These are phyloP conservation scores for Xylaria flabelliformis DNA, from an alignment of 495 filamentous ascomycete species.

Conservation along the genomic window DNA sequence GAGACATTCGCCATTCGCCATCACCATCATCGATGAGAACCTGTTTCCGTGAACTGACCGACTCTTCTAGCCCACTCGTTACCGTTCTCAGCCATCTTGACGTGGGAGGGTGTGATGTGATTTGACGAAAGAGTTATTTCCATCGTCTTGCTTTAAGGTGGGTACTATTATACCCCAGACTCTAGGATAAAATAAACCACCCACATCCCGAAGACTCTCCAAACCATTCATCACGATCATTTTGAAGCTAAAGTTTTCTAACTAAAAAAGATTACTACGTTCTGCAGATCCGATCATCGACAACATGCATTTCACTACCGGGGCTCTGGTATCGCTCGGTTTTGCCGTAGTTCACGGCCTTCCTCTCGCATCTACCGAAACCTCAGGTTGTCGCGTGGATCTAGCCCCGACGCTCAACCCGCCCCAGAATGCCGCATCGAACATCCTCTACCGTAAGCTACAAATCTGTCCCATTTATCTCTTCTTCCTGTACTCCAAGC, in stretches of 20 bases:
- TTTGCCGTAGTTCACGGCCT: constrained; percentile 13
- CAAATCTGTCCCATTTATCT: neutral
- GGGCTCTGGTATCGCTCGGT: constrained; percentile 2
- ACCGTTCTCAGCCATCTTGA: neutral
- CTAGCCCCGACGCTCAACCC: constrained; percentile 5
- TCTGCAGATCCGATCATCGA: neutral
- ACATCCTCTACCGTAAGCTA: constrained; percentile 20
- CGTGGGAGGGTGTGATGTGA: constrained; percentile 15
- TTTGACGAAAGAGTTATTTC: neutral
- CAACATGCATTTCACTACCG: constrained; percentile 22
- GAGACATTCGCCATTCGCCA: neutral
- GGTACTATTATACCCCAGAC: constrained; percentile 1
- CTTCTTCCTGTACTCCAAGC: neutral
- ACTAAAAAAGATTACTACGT: neutral
- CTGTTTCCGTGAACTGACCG: constrained; percentile 4
- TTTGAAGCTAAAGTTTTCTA: neutral
- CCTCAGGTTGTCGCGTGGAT: constrained; percentile 19
- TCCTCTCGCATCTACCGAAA: neutral
- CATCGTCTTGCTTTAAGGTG: neutral
- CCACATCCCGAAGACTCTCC: neutral
- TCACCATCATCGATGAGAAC: constrained; percentile 19
- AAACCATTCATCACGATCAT: neutral
- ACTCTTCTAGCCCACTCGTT: constrained; percentile 7
- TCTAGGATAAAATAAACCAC: neutral
- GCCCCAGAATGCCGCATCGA: neutral